A percentile compares a stretch with the other conserved stretches of the same genome.
phyloP scores from a whole-genome alignment of 345 rosid genomes.

The Litchi chinensis region DNA sequence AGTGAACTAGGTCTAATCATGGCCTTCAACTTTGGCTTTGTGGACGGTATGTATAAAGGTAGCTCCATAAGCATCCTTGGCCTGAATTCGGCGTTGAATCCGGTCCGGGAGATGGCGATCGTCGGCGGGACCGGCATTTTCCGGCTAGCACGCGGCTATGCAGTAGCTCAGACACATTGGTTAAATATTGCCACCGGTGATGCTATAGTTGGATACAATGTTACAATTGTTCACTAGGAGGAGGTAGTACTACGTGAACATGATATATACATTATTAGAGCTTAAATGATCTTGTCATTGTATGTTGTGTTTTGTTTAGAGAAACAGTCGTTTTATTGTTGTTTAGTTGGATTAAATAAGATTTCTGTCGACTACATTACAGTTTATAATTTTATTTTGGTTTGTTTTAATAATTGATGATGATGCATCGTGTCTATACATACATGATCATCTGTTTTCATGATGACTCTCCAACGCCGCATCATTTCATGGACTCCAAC shows the following conservation, averaged over 20 bases:
- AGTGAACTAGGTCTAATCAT: constrained; percentile 46
- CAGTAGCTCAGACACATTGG: constrained; percentile 47
- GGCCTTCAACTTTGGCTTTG: constrained; percentile 56
- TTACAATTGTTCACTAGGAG: constrained; percentile 50
- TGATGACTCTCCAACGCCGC: no score
- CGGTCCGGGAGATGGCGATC: constrained; percentile 61
- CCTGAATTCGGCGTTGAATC: constrained; percentile 36
- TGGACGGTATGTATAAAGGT: constrained; percentile 60
- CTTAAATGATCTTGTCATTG: background rate
- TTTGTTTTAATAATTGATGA: no score
- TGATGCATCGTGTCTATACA: no score
- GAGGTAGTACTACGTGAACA: background rate
- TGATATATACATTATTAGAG: background rate
- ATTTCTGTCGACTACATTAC: no score
- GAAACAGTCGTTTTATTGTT: background rate
- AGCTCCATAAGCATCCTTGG: constrained; percentile 65
- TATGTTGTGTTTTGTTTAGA: background rate
- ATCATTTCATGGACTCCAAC: no score
- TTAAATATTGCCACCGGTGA: constrained; percentile 44
- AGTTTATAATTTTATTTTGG: no score
- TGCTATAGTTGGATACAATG: constrained; percentile 65
- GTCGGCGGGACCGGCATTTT: constrained; percentile 62
- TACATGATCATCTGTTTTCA: no score
- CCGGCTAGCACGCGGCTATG: constrained; percentile 67
- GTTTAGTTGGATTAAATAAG: background rate